Base-by-base conservation (phyloP, 257 asterid species). In the Petunia axillaris region DNA sequence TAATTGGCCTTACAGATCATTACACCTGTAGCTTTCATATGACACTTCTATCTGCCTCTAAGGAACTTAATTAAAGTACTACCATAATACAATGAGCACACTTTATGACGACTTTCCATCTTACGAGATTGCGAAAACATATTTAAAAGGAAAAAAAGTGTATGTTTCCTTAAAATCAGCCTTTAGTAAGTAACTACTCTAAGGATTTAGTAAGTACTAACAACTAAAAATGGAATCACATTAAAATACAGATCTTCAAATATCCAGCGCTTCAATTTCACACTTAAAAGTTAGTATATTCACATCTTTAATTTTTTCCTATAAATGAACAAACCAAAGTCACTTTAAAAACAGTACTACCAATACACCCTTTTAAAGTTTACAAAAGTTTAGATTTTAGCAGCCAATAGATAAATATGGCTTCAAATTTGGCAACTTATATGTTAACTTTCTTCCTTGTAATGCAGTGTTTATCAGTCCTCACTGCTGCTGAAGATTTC, bases 401-500 rank as follows among this genome's bases (percentile, higher is more conserved):
- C 44, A 44, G 10, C 14, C 8, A 55, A 55, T 55, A 0, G 35
- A 44, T 4, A 46, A 71, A 48, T 9, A 71, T 48, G 77, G 77
- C 77, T 71, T 46, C 77, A 5, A 48, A 48, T 71, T 71, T 60
- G 5, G 13, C 57, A 59, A 10, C 36, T 82, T 79, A 80, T 40
- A 53, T 78, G 6, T 81, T 82, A 37, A 88, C 65, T 10, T 55
- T 89, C 16, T 36, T 91, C 52, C 37, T 93, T 41, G 44, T 91
- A 41, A 64, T 1, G 16, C 93, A 91, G 25, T 87, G 85, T 55
- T 78, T 91, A 6, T 59, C 77, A 0, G 81, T 63, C 55, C 44
- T 86, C 38, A 64, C 78, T n/a, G 79, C 64, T 4, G 93, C 91
- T 4, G 89, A 89, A 82, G 87, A 74, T 83, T 93, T 91, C 36